A percentile compares a stretch with the other conserved stretches of the same genome.
Conservation (phyloP, 140 eudicot species). For the Ambrosia hybrid region DNA sequence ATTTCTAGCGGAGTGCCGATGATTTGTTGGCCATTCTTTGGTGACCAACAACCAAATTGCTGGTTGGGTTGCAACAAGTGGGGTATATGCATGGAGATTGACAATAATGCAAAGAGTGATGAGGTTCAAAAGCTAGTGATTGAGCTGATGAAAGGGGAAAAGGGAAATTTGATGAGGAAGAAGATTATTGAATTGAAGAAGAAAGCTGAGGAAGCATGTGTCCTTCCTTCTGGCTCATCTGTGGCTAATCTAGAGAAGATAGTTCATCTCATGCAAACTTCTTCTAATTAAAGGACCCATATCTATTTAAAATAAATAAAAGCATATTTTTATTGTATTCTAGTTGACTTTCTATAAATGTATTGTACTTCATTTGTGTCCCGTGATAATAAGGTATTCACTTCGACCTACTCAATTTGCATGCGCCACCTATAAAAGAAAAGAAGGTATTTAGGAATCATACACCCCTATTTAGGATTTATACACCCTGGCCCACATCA, state of each 20-base stretch:
- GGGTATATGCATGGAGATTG: constrained; percentile 47
- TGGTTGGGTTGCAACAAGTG: constrained; percentile 38
- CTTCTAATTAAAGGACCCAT: background rate
- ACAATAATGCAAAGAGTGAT: constrained; percentile 28
- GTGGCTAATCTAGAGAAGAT: constrained; percentile 31
- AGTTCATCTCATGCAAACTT: constrained; percentile 18
- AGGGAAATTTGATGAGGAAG: constrained; percentile 38
- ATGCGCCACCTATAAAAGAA: no score
- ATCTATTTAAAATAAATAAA: background rate
- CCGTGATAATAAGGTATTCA: no score
- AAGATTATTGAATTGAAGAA: constrained; percentile 39
- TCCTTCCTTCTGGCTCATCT: constrained; percentile 34
- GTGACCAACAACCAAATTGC: constrained; percentile 51
- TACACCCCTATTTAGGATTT: no score
- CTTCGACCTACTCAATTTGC: no score
- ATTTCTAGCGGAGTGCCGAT: constrained; percentile 43
- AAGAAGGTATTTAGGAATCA: no score
- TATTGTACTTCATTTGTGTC: background rate
- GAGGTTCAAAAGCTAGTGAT: constrained; percentile 28
- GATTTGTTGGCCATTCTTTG: constrained; percentile 61
- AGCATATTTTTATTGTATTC: background rate
- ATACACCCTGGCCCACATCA: no score
- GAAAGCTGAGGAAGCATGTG: constrained; percentile 22
- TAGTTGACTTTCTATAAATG: background rate
- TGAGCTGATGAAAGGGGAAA: constrained; percentile 48